Percentiles rank a stretch among this genome's conserved stretches.
These are phyloP conservation scores for Pythium dissimile DNA, from an alignment of 352 stramenopile species.

Conservation along the genomic window DNA sequence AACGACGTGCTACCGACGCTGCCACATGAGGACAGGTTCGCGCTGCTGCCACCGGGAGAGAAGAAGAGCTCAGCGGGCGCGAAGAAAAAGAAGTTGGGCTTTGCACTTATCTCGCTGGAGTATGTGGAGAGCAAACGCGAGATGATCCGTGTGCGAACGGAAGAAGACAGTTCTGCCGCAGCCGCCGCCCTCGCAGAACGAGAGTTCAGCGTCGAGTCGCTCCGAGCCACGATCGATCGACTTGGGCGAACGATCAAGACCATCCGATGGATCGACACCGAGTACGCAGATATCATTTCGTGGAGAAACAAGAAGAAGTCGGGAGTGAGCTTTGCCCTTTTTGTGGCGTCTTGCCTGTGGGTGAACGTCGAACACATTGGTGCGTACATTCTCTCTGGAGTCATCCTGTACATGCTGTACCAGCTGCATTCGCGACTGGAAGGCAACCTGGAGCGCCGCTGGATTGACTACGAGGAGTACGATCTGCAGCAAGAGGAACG, in stretches of 20 bases:
- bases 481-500: conserved; percentile 68
- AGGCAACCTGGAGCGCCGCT: conserved; percentile 56
- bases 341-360: conserved; percentile 64
- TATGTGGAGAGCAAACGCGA: conserved; percentile 77
- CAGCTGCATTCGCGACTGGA: conserved; percentile 64
- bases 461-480: conserved; percentile 81
- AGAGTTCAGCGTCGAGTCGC: conserved; percentile 77
- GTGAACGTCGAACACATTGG: conserved; percentile 71
- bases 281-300: conserved; percentile 77
- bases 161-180: conserved; percentile 33
- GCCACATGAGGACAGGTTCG: conserved; percentile 44
- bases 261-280: conserved; percentile 71
- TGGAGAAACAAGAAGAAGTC: conserved; percentile 88
- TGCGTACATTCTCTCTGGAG: conserved; percentile 55
- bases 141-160: conserved; percentile 50
- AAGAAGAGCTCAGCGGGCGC: conserved; percentile 18
- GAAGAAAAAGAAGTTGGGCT: conserved; percentile 48
- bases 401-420: conserved; percentile 81
- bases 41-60: conserved; percentile 34
- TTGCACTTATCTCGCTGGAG: conserved; percentile 50
- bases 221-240: conserved; percentile 71
- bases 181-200: conserved; percentile 52
- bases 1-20: conserved; percentile 24
- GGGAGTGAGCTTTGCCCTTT: conserved; percentile 49
- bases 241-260: conserved; percentile 60